Evolutionary conservation across 78 protist genomes (phyloP).

Genomic region (Chrysochromulina tobinii): DNA sequence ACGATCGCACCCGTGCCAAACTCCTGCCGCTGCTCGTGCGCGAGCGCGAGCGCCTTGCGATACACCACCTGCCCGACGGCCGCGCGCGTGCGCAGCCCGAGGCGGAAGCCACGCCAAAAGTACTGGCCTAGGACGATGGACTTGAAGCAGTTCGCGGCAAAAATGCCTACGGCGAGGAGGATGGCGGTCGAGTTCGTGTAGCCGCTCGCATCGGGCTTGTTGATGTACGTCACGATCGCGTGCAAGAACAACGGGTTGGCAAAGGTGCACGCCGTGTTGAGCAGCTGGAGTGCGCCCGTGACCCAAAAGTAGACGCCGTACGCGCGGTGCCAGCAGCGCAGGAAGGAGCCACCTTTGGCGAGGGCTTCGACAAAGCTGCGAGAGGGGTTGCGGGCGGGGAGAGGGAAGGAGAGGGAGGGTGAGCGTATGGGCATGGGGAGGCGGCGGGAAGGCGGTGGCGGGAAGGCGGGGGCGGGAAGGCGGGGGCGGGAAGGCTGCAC

Average conservation of each 20-base stretch:
- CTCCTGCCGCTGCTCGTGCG: background rate
- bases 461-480: too few relatives aligned
- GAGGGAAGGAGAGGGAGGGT: too few relatives aligned
- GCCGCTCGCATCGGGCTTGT: too few relatives aligned
- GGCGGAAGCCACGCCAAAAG: background rate
- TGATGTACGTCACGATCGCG: background rate
- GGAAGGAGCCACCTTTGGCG: background rate
- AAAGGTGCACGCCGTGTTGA: background rate
- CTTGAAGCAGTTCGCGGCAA: background rate
- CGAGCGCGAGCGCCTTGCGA: background rate
- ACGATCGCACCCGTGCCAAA: slow-evolving; percentile 14
- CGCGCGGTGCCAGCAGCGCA: background rate
- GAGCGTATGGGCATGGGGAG: too few relatives aligned
- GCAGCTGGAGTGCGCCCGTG: background rate
- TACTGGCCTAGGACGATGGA: slow-evolving; percentile 11
- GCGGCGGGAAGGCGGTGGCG: too few relatives aligned
- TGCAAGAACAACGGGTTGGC: background rate
- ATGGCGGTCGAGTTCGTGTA: background rate
- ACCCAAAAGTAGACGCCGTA: background rate
- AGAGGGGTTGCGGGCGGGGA: too few relatives aligned
- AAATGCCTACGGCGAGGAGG: background rate
- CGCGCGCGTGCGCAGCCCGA: background rate
- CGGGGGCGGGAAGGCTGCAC: too few relatives aligned
- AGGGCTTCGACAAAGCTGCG: too few relatives aligned
- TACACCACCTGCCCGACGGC: background rate